Percentiles rank a stretch among this genome's conserved stretches.
Conservation (phyloP, 202 grass and related monocot species). For the Miscanthus sacchariflorus region DNA sequence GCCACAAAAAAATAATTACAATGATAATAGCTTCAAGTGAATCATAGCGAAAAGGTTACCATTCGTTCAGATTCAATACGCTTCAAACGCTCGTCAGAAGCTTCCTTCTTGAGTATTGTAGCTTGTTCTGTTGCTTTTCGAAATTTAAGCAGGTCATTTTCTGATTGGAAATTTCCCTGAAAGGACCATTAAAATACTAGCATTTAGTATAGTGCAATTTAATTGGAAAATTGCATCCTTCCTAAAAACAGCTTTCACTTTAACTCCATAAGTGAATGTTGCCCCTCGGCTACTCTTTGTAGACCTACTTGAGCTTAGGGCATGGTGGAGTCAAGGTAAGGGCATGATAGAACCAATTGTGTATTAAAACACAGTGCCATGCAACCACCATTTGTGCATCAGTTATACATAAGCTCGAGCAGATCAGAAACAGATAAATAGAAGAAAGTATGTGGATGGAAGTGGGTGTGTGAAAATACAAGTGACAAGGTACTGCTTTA, state of each 20-base stretch:
- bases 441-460: not conserved
- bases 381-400: not conserved
- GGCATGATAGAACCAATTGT: not conserved
- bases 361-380: not conserved
- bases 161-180: conserved; percentile 46
- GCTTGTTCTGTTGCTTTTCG: conserved; percentile 45
- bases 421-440: conserved; percentile 18
- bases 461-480: not conserved
- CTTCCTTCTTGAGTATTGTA: conserved; percentile 50
- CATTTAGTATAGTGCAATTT: conserved; percentile 24
- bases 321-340: conserved; percentile 1
- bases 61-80: conserved; percentile 55
- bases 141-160: conserved; percentile 37
- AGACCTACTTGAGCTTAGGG: not conserved
- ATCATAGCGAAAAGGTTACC: conserved; percentile 37
- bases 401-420: not conserved
- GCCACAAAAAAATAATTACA: not conserved
- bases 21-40: not conserved
- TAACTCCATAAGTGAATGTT: not conserved
- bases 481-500: not conserved
- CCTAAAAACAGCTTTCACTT: not conserved
- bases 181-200: conserved; percentile 23
- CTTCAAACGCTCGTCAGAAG: conserved; percentile 47
- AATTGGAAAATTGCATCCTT: conserved; percentile 2
- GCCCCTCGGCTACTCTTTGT: not conserved